phyloP scores from a whole-genome alignment of 768 basidiomycete genomes.

The Termitomyces sp. region DNA sequence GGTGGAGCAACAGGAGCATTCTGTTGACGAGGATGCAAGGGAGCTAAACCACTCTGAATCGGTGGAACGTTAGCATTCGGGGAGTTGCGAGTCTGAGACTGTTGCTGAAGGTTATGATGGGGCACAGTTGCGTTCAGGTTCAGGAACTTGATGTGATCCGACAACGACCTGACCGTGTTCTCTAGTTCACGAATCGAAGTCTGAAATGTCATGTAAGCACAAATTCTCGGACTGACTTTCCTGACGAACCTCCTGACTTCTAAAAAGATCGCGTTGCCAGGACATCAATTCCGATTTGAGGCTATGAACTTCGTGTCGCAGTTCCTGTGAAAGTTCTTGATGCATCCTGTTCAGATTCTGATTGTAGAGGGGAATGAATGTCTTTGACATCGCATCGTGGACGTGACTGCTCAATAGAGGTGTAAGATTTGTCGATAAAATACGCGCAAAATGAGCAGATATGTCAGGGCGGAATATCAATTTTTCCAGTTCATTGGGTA shows the following conservation, averaged over 20 bases:
- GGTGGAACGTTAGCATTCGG: constrained; percentile 34
- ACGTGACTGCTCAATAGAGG: constrained; percentile 78
- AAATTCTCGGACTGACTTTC: constrained; percentile 2
- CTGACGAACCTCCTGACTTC: constrained; percentile 64
- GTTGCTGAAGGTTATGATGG: constrained; percentile 35
- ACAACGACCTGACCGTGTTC: constrained; percentile 64
- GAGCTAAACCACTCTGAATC: constrained; percentile 28
- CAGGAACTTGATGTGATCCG: constrained; percentile 81
- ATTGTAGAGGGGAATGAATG: constrained; percentile 69
- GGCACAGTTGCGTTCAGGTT: constrained; percentile 45
- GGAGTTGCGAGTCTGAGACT: constrained; percentile 34
- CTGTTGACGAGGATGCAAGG: constrained; percentile 36
- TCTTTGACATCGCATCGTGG: constrained; percentile 71
- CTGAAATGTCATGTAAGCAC: constrained; percentile 28
- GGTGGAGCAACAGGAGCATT: constrained; percentile 34
- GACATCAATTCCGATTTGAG: constrained; percentile 76
- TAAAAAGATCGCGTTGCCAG: constrained; percentile 77
- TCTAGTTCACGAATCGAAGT: constrained; percentile 76
- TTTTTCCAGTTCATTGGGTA: constrained; percentile 78
- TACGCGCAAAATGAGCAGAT: constrained; percentile 68
- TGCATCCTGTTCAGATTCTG: constrained; percentile 73
- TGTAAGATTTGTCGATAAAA: constrained; percentile 64
- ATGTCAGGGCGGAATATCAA: constrained; percentile 72
- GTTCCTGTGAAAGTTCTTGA: constrained; percentile 72
- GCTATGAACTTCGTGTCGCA: constrained; percentile 67